Base-by-base conservation (phyloP, 2,329 filamentous ascomycete species). In the Fusarium continuum region DNA sequence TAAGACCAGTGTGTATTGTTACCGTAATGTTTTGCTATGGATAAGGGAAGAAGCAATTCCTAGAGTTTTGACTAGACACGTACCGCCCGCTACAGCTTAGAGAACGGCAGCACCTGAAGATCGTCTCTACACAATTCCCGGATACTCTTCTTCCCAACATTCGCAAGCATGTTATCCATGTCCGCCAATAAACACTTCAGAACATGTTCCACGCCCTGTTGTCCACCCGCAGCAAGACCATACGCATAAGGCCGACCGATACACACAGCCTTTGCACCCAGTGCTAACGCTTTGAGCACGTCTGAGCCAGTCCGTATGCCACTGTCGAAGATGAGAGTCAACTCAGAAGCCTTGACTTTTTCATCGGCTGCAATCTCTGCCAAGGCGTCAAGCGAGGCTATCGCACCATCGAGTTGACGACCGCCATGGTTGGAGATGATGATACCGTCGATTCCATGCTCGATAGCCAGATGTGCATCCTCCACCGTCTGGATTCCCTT, bases 261-360 rank as follows among this genome's bases (percentile, higher is more conserved):
- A 10, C 80, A 73, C 5, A 80, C 77, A 1, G 72, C 75, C 41
- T 77, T 73, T 7, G 77, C 79, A 2, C 78, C 78, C 6, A 80
- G 71, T 1, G 77, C 76, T 6, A 80, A 51, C 0, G 77, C 75
- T 41, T 80, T 80, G 39, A 80, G 43, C 2, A 78, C 64, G 44
- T 80, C 79, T 3, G 76, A 74, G 0, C 78, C 78, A 1, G 74
- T 76, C 8, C 78, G 71, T 2, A 80, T 68, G 3, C 78, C 79
- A 4, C 75, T 77, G 46, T 80, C 77, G 16, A 78, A 83, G 36
- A 89, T 80, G 17, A 91, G 78, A 0, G 83, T 82, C n/a, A 88
- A 8, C 5, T 31, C 7, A 2, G 63, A 67, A 5, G n/a, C 22
- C 1, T 61, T 66, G 6, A 67, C 77, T 55, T 79, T 80, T 16